Base-by-base conservation (phyloP, 192 early-diverging fungal species). In the Rhizophlyctis rosea region DNA sequence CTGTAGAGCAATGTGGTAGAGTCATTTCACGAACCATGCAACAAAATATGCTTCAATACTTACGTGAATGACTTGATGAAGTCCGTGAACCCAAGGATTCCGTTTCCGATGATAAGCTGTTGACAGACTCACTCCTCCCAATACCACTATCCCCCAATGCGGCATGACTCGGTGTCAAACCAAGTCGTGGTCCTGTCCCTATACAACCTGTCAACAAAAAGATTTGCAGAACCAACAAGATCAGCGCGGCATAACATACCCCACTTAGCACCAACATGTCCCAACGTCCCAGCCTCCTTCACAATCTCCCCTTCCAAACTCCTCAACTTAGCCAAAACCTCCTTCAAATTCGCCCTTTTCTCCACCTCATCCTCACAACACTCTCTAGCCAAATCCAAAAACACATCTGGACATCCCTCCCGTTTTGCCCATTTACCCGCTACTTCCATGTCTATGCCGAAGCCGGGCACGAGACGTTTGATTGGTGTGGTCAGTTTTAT, bases 291-390 rank as follows among this genome's bases (percentile, higher is more conserved):
- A 3, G 60, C 71, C 34, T 54, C 69, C 34, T 62, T 68, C 9
- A 33, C 52, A 27, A 67, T 14, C 23, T 71, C 70, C 18, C n/a
- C 57, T 34, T 78, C 76, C 27, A 78, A 32, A 31, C 13, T 61
- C 52, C 71, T 65, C 51, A 78, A 47, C 47, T 47, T 60, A 34
- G 28, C 34, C 54, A 78, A 54, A n/a, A 78, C 65, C n/a, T 68
- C 57, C 39, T 75, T 78, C 58, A 74, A 65, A 31, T 34, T 33
- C 14, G 68, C 64, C 56, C 76, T 27, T 33, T 62, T 58, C 5
- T 50, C 29, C 14, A 61, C 27, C 1, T 71, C 73, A 9, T 75
- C 72, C 47, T 72, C 61, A 1, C 62, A 52, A 48, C 76, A 75
- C 32, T 21, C 44, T 11, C 71, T 24, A 16, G 76, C 76, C 24